Conservation (phyloP, 2,329 filamentous ascomycete species). For the Talaromyces sp. region DNA sequence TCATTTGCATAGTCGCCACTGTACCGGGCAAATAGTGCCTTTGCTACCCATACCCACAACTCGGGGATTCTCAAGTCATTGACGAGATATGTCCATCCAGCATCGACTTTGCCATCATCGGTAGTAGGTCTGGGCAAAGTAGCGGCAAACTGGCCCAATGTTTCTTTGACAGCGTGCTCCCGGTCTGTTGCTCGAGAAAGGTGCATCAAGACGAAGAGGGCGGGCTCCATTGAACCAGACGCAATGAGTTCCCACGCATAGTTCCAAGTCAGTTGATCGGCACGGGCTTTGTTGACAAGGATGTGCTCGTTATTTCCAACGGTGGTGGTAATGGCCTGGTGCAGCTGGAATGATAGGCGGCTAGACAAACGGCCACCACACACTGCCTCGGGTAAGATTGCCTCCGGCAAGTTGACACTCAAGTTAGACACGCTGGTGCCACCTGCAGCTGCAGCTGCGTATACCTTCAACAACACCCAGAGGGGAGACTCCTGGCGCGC, state of each 20-base stretch:
- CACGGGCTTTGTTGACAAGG: constrained; percentile 51
- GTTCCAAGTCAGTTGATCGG: constrained; percentile 60
- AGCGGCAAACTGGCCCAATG: constrained; percentile 66
- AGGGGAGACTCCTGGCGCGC: constrained; percentile 64
- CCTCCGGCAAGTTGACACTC: constrained; percentile 53
- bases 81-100: constrained; percentile 55
- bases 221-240: constrained; percentile 61
- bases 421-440: constrained; percentile 25
- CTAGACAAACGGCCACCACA: constrained; percentile 69
- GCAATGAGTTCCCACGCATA: constrained; percentile 50
- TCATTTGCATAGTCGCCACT: constrained; percentile 64
- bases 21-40: constrained; percentile 74
- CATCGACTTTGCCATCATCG: constrained; percentile 33
- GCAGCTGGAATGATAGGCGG: constrained; percentile 78
- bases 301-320: constrained; percentile 44
- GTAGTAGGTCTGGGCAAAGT: constrained; percentile 55
- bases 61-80: constrained; percentile 64
- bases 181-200: constrained; percentile 60
- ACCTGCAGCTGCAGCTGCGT: constrained; percentile 48
- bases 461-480: constrained; percentile 81
- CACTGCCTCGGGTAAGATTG: constrained; percentile 70
- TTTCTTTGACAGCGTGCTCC: constrained; percentile 62
- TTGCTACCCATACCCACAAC: constrained; percentile 80
- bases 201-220: constrained; percentile 72
- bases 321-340: constrained; percentile 55